Conservation (phyloP, 495 filamentous ascomycete genomes). For the Aspergillus indologenus region DNA sequence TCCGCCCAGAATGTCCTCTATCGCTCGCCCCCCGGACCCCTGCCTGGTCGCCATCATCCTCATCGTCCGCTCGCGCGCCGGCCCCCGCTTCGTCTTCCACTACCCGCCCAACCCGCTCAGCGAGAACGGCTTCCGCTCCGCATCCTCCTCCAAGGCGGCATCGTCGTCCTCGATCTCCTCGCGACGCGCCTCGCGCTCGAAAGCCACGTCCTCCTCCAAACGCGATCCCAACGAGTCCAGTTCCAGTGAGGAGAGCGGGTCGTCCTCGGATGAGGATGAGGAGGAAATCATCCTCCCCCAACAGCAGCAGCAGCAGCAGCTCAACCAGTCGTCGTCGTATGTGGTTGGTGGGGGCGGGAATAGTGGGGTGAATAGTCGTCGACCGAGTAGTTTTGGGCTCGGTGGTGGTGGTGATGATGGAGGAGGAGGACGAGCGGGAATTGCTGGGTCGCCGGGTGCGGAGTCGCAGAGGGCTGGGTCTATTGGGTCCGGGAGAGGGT, state of each 20-base stretch:
- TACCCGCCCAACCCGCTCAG: constrained; percentile 67
- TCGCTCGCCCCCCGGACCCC: constrained; percentile 51
- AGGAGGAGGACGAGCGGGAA: neutral
- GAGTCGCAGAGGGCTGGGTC: constrained; percentile 42
- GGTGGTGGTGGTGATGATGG: constrained; percentile 23
- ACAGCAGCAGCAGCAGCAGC: neutral
- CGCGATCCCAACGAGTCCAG: constrained; percentile 32
- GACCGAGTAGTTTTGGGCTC: constrained; percentile 39
- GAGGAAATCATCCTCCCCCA: constrained; percentile 31
- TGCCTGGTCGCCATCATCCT: constrained; percentile 78
- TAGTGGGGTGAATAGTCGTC: constrained; percentile 24
- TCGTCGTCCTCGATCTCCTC: neutral
- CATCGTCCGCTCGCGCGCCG: constrained; percentile 75
- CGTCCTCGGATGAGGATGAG: constrained; percentile 51
- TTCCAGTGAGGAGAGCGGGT: constrained; percentile 47
- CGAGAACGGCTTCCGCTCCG: constrained; percentile 39
- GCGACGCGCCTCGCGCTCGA: constrained; percentile 34
- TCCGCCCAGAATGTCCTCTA: constrained; percentile 54
- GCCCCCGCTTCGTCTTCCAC: constrained; percentile 86
- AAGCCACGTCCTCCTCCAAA: constrained; percentile 33
- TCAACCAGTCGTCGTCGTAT: neutral
- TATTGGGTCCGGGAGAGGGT: constrained; percentile 40
- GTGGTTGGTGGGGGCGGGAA: constrained; percentile 14
- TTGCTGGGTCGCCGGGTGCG: constrained; percentile 30
- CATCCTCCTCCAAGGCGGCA: constrained; percentile 18